Percentiles rank a stretch among this genome's conserved stretches.
Evolutionary conservation across 2,329 filamentous ascomycete genomes (phyloP).

Genomic region (Monosporascus ibericus): DNA sequence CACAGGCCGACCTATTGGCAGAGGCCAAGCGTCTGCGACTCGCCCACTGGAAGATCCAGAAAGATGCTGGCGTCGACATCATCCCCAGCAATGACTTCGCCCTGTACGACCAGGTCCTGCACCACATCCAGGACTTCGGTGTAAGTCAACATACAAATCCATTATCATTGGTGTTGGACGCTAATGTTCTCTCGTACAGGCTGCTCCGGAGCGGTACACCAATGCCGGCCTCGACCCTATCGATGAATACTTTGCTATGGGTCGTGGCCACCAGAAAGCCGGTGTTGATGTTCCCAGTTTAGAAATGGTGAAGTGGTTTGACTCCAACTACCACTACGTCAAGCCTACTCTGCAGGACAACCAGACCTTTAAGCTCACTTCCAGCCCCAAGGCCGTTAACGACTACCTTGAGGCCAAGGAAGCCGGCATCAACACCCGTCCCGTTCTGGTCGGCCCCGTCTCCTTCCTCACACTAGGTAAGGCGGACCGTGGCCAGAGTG

Average conservation of each 20-base stretch:
- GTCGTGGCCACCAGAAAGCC: constrained; percentile 94
- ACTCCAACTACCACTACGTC: constrained; percentile 99
- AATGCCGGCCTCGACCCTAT: constrained; percentile 80
- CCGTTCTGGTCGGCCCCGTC: constrained; percentile 90
- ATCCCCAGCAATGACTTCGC: constrained; percentile 99
- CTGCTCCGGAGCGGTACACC: constrained; percentile 87
- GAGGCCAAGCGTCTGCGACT: constrained; percentile 97
- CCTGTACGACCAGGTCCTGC: constrained; percentile 95
- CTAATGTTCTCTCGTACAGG: constrained; percentile 43
- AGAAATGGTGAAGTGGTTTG: constrained; percentile 99
- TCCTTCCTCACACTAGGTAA: constrained; percentile 97
- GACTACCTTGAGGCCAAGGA: constrained; percentile 98
- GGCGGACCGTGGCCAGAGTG: constrained; percentile 90
- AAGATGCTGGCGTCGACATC: constrained; percentile 93
- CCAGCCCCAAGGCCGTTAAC: constrained; percentile 84
- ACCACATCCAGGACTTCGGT: constrained; percentile 97
- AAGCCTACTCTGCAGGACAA: constrained; percentile 97
- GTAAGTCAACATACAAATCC: constrained; percentile 45
- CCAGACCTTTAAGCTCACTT: constrained; percentile 87
- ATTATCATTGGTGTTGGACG: background rate
- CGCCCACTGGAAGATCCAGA: constrained; percentile 99
- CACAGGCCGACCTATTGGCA: constrained; percentile 79
- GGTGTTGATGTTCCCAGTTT: constrained; percentile 86
- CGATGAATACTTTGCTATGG: constrained; percentile 99
- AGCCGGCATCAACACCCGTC: constrained; percentile 86